These are phyloP conservation scores for Lathyrus tuberosus DNA, from an alignment of 306 rosid genomes.

Conservation along the genomic window DNA sequence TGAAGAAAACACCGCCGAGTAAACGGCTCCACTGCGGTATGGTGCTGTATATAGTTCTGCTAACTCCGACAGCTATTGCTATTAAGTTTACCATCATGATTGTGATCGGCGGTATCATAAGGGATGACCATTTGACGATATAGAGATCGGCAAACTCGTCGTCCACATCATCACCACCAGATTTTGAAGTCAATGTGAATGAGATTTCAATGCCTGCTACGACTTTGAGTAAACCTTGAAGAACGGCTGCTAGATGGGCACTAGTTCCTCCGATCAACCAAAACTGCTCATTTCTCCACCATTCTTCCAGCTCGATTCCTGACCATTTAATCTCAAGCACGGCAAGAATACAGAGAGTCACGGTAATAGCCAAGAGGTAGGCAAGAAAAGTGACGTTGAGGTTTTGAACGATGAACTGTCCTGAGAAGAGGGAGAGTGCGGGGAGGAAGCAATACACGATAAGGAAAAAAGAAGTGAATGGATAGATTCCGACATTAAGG, in stretches of 20 bases:
- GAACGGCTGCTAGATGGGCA: conserved; percentile 95
- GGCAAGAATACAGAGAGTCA: conserved; percentile 83
- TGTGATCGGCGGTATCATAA: conserved; percentile 92
- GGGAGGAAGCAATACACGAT: conserved; percentile 97
- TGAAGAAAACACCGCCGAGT: conserved; percentile 94
- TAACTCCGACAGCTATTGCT: conserved; percentile 88
- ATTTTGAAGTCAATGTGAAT: conserved; percentile 90
- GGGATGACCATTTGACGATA: conserved; percentile 80
- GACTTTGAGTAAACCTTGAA: conserved; percentile 88
- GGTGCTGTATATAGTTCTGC: conserved; percentile 83
- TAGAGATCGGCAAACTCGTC: conserved; percentile 93
- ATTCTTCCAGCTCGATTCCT: conserved; percentile 90
- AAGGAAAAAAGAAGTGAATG: conserved; percentile 90
- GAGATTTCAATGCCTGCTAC: conserved; percentile 95
- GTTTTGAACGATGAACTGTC: conserved; percentile 89
- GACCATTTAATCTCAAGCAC: conserved; percentile 95
- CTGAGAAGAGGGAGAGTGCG: conserved; percentile 94
- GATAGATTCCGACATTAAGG: conserved; percentile 97
- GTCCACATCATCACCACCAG: conserved; percentile 79
- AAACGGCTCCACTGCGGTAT: conserved; percentile 93
- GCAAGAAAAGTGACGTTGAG: conserved; percentile 83
- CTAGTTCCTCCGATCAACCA: conserved; percentile 99
- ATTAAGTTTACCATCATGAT: conserved; percentile 90
- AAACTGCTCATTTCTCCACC: conserved; percentile 99
- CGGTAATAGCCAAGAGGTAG: conserved; percentile 71